Base-by-base conservation (phyloP, 148 eudicot species). In the Vaccinium vitisidaea region DNA sequence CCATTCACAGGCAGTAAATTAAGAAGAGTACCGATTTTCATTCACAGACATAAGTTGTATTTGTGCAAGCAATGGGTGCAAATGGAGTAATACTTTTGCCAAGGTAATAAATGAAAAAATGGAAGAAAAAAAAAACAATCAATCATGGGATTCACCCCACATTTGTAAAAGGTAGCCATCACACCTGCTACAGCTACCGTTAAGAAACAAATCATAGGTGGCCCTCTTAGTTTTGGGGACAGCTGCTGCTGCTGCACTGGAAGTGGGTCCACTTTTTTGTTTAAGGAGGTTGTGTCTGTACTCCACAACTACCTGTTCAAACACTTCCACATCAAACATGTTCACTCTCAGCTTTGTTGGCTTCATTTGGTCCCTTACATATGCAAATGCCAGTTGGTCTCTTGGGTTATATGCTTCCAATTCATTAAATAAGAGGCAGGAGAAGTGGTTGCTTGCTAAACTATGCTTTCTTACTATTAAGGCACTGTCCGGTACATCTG, bases 401-500 rank as follows among this genome's bases (percentile, higher is more conserved):
- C 98, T 90, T 53, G 94, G 98, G 86, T 96, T 96, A 58, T 90
- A 96, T 55, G 91, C 94, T 71, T 93, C 95, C 80, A 96, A 65
- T 85, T 96, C 98, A 69, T 93, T 96, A 89, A 96, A 96, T 78
- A 96, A 77, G 0, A 94, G 89, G 86, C 98, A 96, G 2, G 98
- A 96, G 84, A 94, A 96, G 0, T 88, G 65, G 71, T 93, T 89
- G 87, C 83, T 92, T 0, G 85, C 87, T 19, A 83, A 87, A 25
- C 92, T 94, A 78, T 96, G 98, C 87, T 87, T 94, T 65, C 98
- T 92, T 43, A 96, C 11, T n/a, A 95, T 95, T 63, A 95, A 56
- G 4, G 98, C 96, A 82, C 94, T 94, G 9, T 95, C 98, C 18
- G 98, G 95, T 61, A 95, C 98, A 88, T 95, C 98, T 95, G 89